Conservation (phyloP, 2,329 filamentous ascomycete genomes). For the Epichloe amarillans region DNA sequence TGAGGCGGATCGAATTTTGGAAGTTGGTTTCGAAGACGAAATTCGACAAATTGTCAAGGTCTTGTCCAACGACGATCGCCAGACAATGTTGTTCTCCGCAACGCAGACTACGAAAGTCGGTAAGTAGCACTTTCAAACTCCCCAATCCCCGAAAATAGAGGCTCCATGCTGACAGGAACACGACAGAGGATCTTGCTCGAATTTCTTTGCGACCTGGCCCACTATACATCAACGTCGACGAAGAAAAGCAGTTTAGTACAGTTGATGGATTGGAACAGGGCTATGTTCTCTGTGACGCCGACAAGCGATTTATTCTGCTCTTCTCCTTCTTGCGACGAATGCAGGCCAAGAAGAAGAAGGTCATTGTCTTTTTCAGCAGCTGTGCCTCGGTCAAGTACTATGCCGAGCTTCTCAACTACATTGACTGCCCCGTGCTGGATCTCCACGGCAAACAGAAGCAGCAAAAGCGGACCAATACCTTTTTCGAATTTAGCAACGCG, state of each 20-base stretch:
- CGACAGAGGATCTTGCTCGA: constrained; percentile 69
- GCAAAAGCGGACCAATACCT: constrained; percentile 96
- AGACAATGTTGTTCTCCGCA: constrained; percentile 97
- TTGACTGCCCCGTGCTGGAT: constrained; percentile 78
- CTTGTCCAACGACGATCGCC: constrained; percentile 69
- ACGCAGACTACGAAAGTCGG: constrained; percentile 93
- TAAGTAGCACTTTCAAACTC: constrained; percentile 8
- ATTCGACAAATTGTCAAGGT: constrained; percentile 96
- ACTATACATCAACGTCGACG: constrained; percentile 93
- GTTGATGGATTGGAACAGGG: constrained; percentile 92
- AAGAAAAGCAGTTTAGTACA: constrained; percentile 78
- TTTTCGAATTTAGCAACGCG: constrained; percentile 80
- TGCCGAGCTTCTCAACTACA: constrained; percentile 90
- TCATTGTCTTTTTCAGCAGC: constrained; percentile 91
- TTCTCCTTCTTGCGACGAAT: constrained; percentile 83
- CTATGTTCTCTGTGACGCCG: constrained; percentile 84
- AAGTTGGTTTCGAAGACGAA: constrained; percentile 97
- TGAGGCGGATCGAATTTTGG: constrained; percentile 90
- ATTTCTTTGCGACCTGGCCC: constrained; percentile 87
- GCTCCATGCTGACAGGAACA: not conserved
- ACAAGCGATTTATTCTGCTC: constrained; percentile 84
- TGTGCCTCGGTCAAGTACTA: constrained; percentile 95
- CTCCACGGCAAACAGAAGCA: constrained; percentile 96
- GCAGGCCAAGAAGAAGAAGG: constrained; percentile 79
- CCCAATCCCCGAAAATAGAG: not conserved